Evolutionary conservation across 2,329 filamentous ascomycete genomes (phyloP), one percentile per base, ranked within the genome.

Genomic region (Curvularia spicifera): DNA sequence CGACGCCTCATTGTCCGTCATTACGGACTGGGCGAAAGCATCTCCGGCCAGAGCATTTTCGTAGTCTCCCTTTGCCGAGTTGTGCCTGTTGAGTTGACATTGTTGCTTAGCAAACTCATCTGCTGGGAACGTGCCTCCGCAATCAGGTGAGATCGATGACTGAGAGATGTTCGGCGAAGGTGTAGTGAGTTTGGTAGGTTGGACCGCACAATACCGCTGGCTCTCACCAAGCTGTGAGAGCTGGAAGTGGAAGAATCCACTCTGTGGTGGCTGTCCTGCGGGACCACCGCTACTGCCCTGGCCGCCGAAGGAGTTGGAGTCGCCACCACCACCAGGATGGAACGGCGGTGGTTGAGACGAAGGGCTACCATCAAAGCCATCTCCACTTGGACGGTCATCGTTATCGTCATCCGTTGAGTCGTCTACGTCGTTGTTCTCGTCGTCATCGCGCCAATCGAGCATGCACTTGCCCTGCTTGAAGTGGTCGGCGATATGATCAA

Each of bases 401-500:
- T 69, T 66, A 50, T 73, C 61, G 52, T 71, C 67, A 43, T 68
- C 65, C 51, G 71, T 65, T 37, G 71, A 70, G 45, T 65, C 63
- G 49, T 65, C 57, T 51, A 64, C 50, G 47, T 60, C 57, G 20
- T 69, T 63, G 12, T 70, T 65, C 48, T 68, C 64, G 28, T 67
- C 67, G 48, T 71, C 66, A 37, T 76, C 72, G 51, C 68, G 70
- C 75, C 73, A 76, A 60, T 75, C 72, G 35, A 76, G 69, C 74
- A 77, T 77, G 50, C 66, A 72, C 62, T 76, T 76, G 47, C 75
- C 75, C 47, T 75, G 65, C 53, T 75, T 74, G 66, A 77, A 77
- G 60, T 77, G 75, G 8, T 74, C 70, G 55, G 71, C 73, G n/a
- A 77, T 74, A 37, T 77, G 75, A 39, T 77, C 72, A 56, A 76